Percentiles rank a stretch among this genome's conserved stretches.
These are phyloP conservation scores for Parasarocladium wereldwijsianum DNA, from an alignment of 2,329 filamentous ascomycete species.

Conservation along the genomic window DNA sequence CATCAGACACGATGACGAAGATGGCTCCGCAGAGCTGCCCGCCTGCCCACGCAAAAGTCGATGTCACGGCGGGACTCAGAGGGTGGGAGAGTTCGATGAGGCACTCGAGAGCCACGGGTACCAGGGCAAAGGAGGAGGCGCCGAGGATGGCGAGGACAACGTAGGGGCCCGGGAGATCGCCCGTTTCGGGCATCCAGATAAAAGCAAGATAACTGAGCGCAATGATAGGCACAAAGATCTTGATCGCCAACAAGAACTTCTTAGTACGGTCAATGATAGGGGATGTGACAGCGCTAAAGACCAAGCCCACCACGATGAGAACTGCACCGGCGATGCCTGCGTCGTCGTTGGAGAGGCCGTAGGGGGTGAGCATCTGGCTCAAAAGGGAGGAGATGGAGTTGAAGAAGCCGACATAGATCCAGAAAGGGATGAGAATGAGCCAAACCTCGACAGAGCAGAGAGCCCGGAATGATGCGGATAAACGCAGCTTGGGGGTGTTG, in stretches of 20 bases:
- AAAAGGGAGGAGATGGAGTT: constrained; percentile 79
- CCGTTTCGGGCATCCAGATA: constrained; percentile 57
- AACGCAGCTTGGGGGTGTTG: constrained; percentile 37
- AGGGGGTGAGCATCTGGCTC: constrained; percentile 79
- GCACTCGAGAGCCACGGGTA: constrained; percentile 78
- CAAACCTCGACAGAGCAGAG: constrained; percentile 59
- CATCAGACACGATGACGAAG: constrained; percentile 73
- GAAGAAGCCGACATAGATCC: constrained; percentile 81
- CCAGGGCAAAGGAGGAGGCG: constrained; percentile 61
- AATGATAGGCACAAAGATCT: constrained; percentile 59
- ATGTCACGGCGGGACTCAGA: constrained; percentile 71
- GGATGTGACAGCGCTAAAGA: constrained; percentile 59
- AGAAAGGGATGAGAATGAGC: constrained; percentile 68
- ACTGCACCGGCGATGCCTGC: constrained; percentile 83
- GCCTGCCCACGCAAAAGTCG: constrained; percentile 69
- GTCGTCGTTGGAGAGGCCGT: constrained; percentile 69
- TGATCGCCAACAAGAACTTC: constrained; percentile 58
- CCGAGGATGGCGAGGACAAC: constrained; percentile 63
- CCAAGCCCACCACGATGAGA: constrained; percentile 76
- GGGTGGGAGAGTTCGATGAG: constrained; percentile 80
- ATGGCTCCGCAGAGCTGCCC: constrained; percentile 75
- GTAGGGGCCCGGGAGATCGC: constrained; percentile 53
- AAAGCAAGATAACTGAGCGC: constrained; percentile 61
- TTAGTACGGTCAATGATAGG: constrained; percentile 81
- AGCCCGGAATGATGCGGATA: constrained; percentile 35